These are phyloP conservation scores for Yamadazyma akitaensis DNA, from an alignment of 805 yeast species.

Conservation along the genomic window DNA sequence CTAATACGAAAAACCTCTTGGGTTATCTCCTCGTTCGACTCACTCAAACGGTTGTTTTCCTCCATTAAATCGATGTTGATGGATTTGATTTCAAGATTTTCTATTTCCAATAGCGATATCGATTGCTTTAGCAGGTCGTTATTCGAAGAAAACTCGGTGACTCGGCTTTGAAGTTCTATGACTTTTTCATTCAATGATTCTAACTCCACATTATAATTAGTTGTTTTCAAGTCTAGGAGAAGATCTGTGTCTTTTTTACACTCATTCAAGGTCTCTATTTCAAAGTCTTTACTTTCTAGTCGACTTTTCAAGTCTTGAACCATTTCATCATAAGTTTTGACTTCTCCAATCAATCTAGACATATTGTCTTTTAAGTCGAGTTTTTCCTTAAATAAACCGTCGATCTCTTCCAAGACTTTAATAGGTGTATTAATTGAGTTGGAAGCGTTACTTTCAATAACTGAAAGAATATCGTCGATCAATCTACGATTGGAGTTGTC, in stretches of 20 bases:
- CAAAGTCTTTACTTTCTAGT: neutral
- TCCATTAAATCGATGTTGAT: neutral
- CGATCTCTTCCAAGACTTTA: neutral
- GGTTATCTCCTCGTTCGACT: neutral
- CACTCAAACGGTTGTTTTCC: conserved; percentile 1
- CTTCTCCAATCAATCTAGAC: neutral
- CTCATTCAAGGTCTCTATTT: conserved; percentile 1
- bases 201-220: neutral
- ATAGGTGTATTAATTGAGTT: neutral
- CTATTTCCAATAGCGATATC: neutral
- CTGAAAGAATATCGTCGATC: neutral
- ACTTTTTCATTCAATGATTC: conserved; percentile 1
- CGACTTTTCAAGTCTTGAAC: neutral
- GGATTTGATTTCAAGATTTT: neutral
- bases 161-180: neutral
- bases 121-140: neutral
- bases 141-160: neutral
- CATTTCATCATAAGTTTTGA: neutral
- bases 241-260: neutral
- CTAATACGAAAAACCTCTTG: conserved; percentile 3
- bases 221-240: neutral
- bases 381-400: neutral
- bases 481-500: neutral
- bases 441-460: neutral
- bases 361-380: neutral